These are phyloP conservation scores for Setaria italica DNA, from an alignment of 202 grass and related monocot species.

Conservation along the genomic window DNA sequence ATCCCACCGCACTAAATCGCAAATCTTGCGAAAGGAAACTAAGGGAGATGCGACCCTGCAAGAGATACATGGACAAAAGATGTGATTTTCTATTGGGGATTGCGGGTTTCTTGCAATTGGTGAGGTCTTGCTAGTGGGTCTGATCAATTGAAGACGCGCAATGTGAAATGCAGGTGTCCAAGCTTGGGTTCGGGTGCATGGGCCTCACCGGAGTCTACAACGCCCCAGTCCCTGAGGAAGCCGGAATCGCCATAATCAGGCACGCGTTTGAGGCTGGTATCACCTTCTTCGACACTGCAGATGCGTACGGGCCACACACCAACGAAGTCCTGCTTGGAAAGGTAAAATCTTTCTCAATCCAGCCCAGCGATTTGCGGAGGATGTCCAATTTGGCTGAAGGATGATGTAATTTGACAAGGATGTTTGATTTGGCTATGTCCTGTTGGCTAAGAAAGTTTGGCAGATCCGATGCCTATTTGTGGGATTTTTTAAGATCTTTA, in stretches of 20 bases:
- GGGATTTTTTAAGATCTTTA: neutral
- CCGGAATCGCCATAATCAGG: slow-evolving; percentile 52
- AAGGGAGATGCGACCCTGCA: neutral
- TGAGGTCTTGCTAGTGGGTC: neutral
- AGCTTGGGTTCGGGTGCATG: slow-evolving; percentile 83
- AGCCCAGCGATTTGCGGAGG: neutral
- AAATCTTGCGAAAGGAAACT: neutral
- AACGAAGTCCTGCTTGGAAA: slow-evolving; percentile 83
- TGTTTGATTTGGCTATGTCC: neutral
- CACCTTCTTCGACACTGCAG: slow-evolving; percentile 86
- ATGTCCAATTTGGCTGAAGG: neutral
- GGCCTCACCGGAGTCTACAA: slow-evolving; percentile 76
- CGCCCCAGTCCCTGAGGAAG: slow-evolving; percentile 57
- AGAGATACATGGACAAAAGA: neutral
- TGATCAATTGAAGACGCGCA: slow-evolving; percentile 1
- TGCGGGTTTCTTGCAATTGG: neutral
- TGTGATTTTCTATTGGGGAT: neutral
- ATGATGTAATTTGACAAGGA: neutral
- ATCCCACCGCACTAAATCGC: neutral
- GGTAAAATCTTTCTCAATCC: slow-evolving; percentile 34
- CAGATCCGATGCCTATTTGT: neutral
- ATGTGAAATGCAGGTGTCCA: slow-evolving; percentile 62
- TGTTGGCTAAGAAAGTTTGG: neutral
- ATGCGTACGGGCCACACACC: slow-evolving; percentile 66
- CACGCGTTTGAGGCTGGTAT: slow-evolving; percentile 65